Evolutionary conservation across 1,284 basidiomycete species (phyloP).

Genomic region (Austroboletus rostrupii): DNA sequence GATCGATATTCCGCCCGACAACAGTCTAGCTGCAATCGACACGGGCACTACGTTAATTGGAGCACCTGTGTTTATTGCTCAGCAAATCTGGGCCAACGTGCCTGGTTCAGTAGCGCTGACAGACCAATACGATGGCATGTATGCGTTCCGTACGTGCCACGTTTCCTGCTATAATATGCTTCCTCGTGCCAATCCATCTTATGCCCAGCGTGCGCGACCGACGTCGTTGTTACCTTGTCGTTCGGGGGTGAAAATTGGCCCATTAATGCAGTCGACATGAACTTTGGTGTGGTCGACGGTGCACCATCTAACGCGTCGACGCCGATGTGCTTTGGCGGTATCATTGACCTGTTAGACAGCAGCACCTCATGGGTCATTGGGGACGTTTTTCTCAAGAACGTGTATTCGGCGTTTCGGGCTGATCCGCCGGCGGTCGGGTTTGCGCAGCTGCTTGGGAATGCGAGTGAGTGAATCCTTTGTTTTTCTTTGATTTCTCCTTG

Average conservation of each 20-base stretch:
- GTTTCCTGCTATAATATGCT: background rate
- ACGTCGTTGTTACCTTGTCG: slow-evolving; percentile 49
- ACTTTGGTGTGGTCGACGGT: slow-evolving; percentile 49
- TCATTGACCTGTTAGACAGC: slow-evolving; percentile 48
- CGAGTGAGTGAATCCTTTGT: background rate
- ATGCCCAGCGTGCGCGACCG: slow-evolving; percentile 50
- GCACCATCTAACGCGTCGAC: slow-evolving; percentile 6
- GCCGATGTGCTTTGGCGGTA: slow-evolving; percentile 51
- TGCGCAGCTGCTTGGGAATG: slow-evolving; percentile 26
- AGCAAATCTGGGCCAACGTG: slow-evolving; percentile 52
- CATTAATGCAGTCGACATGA: slow-evolving; percentile 70
- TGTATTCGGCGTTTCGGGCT: slow-evolving; percentile 46
- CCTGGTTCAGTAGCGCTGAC: slow-evolving; percentile 38
- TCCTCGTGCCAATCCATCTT: background rate
- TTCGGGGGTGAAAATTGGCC: slow-evolving; percentile 75
- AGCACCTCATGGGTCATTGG: slow-evolving; percentile 53
- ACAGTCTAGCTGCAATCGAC: slow-evolving; percentile 57
- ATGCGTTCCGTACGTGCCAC: slow-evolving; percentile 52
- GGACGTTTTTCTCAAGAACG: slow-evolving; percentile 62
- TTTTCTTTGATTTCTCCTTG: too few species aligned
- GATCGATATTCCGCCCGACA: slow-evolving; percentile 39
- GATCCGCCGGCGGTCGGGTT: slow-evolving; percentile 46
- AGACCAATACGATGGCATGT: slow-evolving; percentile 48
- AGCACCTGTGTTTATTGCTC: slow-evolving; percentile 52
- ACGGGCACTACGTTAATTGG: slow-evolving; percentile 72